Percentiles rank a stretch among this genome's conserved stretches.
phyloP scores from a whole-genome alignment of 352 stramenopile genomes.

The Saprolegnia parasitica region DNA sequence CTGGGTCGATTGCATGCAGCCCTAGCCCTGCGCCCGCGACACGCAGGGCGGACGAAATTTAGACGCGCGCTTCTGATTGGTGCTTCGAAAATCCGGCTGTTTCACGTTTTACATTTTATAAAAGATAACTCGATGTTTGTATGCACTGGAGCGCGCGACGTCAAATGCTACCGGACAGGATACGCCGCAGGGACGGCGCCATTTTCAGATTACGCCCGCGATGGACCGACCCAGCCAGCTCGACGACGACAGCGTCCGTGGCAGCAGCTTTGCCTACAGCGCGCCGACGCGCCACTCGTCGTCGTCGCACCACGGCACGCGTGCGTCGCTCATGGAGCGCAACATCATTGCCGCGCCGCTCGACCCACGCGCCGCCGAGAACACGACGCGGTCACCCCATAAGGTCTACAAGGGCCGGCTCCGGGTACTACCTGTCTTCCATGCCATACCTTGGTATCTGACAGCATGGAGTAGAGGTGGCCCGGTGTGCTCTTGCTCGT shows the following conservation, averaged over 20 bases:
- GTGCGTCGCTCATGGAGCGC: neutral
- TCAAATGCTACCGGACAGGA: neutral
- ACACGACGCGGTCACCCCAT: neutral
- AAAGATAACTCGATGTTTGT: neutral
- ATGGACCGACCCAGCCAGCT: neutral
- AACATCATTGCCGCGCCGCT: slow-evolving; percentile 1
- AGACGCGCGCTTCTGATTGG: neutral
- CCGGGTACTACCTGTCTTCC: neutral
- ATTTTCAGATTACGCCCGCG: no score
- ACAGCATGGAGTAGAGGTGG: slow-evolving; percentile 32
- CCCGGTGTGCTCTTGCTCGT: slow-evolving; percentile 36
- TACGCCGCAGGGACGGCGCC: no score
- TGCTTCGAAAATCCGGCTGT: neutral
- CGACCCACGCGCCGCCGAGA: neutral
- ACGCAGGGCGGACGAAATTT: no score
- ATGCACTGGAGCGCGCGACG: neutral
- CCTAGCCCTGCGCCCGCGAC: no score
- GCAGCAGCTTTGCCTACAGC: slow-evolving; percentile 27
- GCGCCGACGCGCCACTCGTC: neutral
- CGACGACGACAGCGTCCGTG: neutral
- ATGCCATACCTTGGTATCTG: neutral
- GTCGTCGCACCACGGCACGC: neutral
- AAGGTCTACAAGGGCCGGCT: slow-evolving; percentile 22
- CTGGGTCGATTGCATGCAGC: no score
- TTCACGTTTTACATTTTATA: neutral